Base-by-base conservation (phyloP, 2,329 filamentous ascomycete species). In the Epichloe gansuensis region DNA sequence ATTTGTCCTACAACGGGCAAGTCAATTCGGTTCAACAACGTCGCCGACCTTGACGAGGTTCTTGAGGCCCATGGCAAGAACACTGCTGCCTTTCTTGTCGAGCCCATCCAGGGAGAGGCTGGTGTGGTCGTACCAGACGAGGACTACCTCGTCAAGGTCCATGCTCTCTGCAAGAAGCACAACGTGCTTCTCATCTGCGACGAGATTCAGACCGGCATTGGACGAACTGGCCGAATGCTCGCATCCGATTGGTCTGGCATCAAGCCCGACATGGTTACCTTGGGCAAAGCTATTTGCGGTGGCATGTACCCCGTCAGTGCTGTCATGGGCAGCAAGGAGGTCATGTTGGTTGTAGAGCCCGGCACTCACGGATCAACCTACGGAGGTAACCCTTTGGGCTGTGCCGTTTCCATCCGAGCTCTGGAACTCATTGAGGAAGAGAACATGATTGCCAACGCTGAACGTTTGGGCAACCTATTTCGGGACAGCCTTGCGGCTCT, bases 271-370 rank as follows among this genome's bases (percentile, higher is more conserved):
- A 78, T 98, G 63, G 85, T 98, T 25, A 84, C 95, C 47, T 82
- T 98, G 36, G 93, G 93, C 64, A 98, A 98, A 75, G 93, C 93
- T 60, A 95, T 98, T 66, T 95, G 89, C 36, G 93, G 93, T 57
- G 93, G 93, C 68, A 93, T 97, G 85, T 98, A 98, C 72, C 93
- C 93, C n/a, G 93, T 98, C 53, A 95, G 89, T 55, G 89, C 85
- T 62, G 90, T 98, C 47, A 77, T 98, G 50, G 85, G 86, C 56
- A 83, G 83, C 62, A 89, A 85, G 71, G 90, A 96, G 53, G 77
- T 97, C 57, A 96, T 98, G 90, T 79, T 96, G 59, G 93, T 91
- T 9, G 77, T 98, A 57, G 93, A 98, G 75, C 88, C 93, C 27
- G 93, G 93, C 54, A 97, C 93, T 27, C 93, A 98, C 70, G 93